These are phyloP conservation scores for Paecilomyces sp. DNA, from an alignment of 2,329 filamentous ascomycete species.

Conservation along the genomic window DNA sequence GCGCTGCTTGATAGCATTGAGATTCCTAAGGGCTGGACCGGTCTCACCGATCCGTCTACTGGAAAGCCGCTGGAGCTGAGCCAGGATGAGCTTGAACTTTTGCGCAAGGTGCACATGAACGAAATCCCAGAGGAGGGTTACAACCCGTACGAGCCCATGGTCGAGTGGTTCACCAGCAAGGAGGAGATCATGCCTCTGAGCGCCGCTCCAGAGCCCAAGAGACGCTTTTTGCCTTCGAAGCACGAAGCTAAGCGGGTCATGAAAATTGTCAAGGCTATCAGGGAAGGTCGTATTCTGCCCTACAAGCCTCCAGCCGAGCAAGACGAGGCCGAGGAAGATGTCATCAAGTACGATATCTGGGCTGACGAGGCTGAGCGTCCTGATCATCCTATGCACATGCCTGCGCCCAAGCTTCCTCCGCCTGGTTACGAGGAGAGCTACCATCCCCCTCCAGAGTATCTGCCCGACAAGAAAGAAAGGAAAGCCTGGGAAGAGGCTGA, in stretches of 20 bases:
- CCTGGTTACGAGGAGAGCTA: conserved; percentile 95
- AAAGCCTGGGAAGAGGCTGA: conserved; percentile 79
- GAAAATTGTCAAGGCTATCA: conserved; percentile 94
- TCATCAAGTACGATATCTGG: conserved; percentile 84
- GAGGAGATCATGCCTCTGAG: conserved; percentile 92
- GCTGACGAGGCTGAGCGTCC: conserved; percentile 78
- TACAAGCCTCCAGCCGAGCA: conserved; percentile 72
- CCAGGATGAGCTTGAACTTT: conserved; percentile 78
- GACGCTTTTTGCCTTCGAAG: conserved; percentile 91
- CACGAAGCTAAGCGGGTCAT: conserved; percentile 94
- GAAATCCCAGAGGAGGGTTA: conserved; percentile 82
- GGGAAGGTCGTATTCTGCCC: conserved; percentile 86
- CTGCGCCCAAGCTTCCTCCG: conserved; percentile 85
- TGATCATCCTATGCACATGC: conserved; percentile 87
- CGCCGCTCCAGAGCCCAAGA: conserved; percentile 89
- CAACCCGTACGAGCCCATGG: conserved; percentile 86
- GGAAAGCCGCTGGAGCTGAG: conserved; percentile 86
- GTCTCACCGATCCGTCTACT: conserved; percentile 85
- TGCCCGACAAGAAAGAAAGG: conserved; percentile 78
- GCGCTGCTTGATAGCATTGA: conserved; percentile 94
- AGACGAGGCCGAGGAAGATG: conserved; percentile 64
- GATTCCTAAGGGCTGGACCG: conserved; percentile 94
- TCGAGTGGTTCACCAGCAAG: conserved; percentile 89
- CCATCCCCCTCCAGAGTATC: conserved; percentile 89
- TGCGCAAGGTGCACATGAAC: conserved; percentile 82